These are phyloP conservation scores for Calocybe cyanea DNA, from an alignment of 768 basidiomycete species.

Conservation along the genomic window DNA sequence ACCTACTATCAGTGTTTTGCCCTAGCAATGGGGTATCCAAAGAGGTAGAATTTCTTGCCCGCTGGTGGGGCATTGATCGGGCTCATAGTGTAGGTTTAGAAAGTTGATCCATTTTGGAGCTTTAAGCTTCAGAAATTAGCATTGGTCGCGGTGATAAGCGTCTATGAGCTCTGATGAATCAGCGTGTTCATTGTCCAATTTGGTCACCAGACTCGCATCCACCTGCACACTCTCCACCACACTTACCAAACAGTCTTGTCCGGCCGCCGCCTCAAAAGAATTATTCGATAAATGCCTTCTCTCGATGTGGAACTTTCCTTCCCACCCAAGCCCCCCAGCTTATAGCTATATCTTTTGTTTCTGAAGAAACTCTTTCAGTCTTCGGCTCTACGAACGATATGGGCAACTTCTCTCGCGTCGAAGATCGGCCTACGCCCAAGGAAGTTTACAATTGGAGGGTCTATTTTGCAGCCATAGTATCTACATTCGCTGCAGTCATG, in stretches of 20 bases:
- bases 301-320: not conserved
- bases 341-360: not conserved
- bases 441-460: slow-evolving; percentile 40
- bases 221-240: not conserved
- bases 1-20: no score
- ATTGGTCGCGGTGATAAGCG: no score
- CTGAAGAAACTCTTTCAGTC: not conserved
- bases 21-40: slow-evolving; percentile 33
- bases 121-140: no score
- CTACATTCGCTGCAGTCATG: slow-evolving; percentile 36
- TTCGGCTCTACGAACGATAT: slow-evolving; percentile 6
- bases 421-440: slow-evolving; percentile 21
- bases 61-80: not conserved
- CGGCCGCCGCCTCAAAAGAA: not conserved
- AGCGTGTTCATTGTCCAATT: not conserved
- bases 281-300: not conserved
- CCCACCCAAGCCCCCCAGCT: not conserved
- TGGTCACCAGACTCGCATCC: slow-evolving; percentile 1
- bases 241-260: not conserved
- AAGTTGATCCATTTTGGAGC: no score
- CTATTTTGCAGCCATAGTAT: slow-evolving; percentile 29
- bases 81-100: not conserved
- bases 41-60: slow-evolving; percentile 23
- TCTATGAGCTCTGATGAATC: not conserved
- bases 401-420: slow-evolving; percentile 19